Evolutionary conservation across 352 stramenopile genomes (phyloP), one percentile per base, ranked within the genome.

Genomic region (Globisporangium nagaii): DNA sequence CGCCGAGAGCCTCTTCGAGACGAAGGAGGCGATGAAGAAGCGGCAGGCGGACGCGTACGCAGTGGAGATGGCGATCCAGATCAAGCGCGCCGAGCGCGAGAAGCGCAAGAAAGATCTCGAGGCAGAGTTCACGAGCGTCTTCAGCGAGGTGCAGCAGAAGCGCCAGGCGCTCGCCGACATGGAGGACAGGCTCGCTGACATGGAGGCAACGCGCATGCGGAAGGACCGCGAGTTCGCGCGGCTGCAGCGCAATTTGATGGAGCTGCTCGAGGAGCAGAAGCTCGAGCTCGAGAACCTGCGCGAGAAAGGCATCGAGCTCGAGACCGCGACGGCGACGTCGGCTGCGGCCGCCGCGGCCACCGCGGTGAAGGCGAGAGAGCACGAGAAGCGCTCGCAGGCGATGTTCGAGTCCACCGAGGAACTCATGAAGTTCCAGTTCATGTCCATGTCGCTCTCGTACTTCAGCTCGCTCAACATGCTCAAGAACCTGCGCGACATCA

Each of bases 381-480:
- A 98, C 53, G 91, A 98, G 62, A 78, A 80, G 60, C 75, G 84
- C 19, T 93, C 84, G 8, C 84, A 92, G 31, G 84, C 86, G 24
- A 97, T 98, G 83, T 98, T 97, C 41, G 76, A 80, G 57, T 95
- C 92, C 39, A 98, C 92, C 0, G 92, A 98, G 53, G 90, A 98
- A 66, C 74, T 98, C 41, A 96, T 98, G 85, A 98, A 98, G 73
- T 98, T 98, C 63, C 90, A 98, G 72, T 98, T 98, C 73, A 98
- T 98, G 93, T 95, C 82, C 20, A 97, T 97, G 92, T 96, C 85
- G 9, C 78, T 96, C 9, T 96, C 75, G 48, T 98, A 98, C 68
- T 98, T 98, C 62, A 97, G 86, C 62, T 96, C 86, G 30, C 70
- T 98, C 41, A 98, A 96, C 54, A 98, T 98, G 93, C 82, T 97